phyloP scores from a whole-genome alignment of 176 grass and related monocot genomes.

The Coix lacrymajobi region DNA sequence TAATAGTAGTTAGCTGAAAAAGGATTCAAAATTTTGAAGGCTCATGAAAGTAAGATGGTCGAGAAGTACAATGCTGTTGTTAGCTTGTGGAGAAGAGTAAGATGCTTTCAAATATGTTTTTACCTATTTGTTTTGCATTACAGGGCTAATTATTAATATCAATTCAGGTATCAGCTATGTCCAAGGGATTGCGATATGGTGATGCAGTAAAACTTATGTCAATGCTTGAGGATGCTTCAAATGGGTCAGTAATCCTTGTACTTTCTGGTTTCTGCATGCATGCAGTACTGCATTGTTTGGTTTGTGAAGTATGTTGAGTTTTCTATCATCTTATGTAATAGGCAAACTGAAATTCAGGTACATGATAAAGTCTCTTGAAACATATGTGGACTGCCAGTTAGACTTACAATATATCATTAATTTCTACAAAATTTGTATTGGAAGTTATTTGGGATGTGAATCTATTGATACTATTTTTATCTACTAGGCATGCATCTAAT shows the following conservation, averaged over 20 bases:
- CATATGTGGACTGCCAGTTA: background rate
- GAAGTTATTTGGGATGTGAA: background rate
- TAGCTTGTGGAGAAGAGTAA: conserved; percentile 91
- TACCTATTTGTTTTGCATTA: background rate
- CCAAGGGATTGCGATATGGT: conserved; percentile 61
- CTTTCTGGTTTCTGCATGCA: conserved; percentile 2
- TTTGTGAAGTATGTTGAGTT: background rate
- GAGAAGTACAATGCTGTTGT: conserved; percentile 92
- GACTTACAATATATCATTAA: background rate
- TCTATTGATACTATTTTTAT: background rate
- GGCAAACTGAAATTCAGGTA: background rate
- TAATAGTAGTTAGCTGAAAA: conserved; percentile 56
- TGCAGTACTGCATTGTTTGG: background rate
- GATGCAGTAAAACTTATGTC: conserved; percentile 79
- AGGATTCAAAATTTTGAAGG: conserved; percentile 81
- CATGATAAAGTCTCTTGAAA: background rate
- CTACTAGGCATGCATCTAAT: background rate
- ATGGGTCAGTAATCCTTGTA: conserved; percentile 53
- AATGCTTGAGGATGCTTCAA: conserved; percentile 78
- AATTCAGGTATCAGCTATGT: conserved; percentile 66
- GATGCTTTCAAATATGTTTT: conserved; percentile 17
- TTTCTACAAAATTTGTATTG: background rate
- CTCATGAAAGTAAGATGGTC: conserved; percentile 59
- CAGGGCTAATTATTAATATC: conserved; percentile 20
- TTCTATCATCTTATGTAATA: background rate